phyloP scores from a whole-genome alignment of 805 yeast genomes.

The Groenewaldozyma tartarivorans region DNA sequence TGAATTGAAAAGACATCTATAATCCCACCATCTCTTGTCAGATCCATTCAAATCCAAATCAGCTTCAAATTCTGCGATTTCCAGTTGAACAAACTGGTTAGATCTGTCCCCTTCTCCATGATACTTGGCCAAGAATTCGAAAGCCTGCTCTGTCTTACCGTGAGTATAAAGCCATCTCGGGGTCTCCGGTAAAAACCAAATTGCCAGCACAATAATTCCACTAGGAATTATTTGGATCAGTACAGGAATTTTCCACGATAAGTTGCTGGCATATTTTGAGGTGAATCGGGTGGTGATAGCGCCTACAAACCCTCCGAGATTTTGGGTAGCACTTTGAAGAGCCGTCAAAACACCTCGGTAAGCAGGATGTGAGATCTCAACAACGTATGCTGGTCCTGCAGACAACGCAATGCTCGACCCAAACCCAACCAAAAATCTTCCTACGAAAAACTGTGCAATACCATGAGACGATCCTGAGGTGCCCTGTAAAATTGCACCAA shows the following conservation, averaged over 20 bases:
- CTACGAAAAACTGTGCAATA: conserved; percentile 9
- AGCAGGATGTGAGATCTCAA: conserved; percentile 15
- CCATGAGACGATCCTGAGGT: conserved; percentile 5
- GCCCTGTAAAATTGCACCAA: conserved; percentile 10
- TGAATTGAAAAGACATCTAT: conserved; percentile 7
- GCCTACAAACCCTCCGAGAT: conserved; percentile 13
- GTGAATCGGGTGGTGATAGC: conserved; percentile 12
- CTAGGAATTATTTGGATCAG: conserved; percentile 13
- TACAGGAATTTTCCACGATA: conserved; percentile 12
- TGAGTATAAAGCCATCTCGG: conserved; percentile 15
- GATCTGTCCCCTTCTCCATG: conserved; percentile 10
- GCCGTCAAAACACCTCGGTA: conserved; percentile 17
- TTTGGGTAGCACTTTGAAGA: conserved; percentile 11
- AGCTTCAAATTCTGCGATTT: conserved; percentile 10
- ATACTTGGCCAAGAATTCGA: conserved; percentile 6
- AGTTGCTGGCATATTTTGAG: conserved; percentile 3
- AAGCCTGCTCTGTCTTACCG: conserved; percentile 9
- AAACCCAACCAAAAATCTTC: conserved; percentile 13
- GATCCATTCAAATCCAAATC: conserved; percentile 8
- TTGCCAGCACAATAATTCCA: conserved; percentile 7
- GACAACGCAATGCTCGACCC: conserved; percentile 9
- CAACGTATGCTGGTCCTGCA: conserved; percentile 13
- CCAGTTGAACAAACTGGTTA: conserved; percentile 8
- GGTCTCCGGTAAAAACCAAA: conserved; percentile 8
- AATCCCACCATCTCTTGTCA: conserved; percentile 14